Evolutionary conservation across 192 early-diverging fungal genomes (phyloP), one percentile per base, ranked within the genome.

Genomic region (Coemansia aciculifera): DNA sequence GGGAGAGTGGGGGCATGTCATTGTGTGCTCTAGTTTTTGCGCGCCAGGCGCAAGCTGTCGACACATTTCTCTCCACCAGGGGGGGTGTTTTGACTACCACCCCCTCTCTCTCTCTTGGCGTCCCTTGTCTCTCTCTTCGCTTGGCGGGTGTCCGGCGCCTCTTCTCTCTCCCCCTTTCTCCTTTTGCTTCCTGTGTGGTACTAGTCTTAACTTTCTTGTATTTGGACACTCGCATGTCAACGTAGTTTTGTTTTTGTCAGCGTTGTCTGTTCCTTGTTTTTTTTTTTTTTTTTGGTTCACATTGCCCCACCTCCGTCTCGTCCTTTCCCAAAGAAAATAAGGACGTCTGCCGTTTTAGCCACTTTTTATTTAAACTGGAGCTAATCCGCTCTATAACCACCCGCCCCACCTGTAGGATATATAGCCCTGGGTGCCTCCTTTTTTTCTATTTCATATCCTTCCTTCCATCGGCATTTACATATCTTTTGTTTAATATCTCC

Each of bases 211-310:
- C 54, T 57, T 57, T 57, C 29, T 32, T 31, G 27, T 32, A 32
- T 57, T 57, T 57, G 54, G 54, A 23, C 54, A 57, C 54, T 57
- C 54, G 54, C 54, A 57, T 57, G 54, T 34, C 54, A 57, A 19
- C 51, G 51, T 57, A 57, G 54, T 57, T 57, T 46, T 57, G 15
- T 57, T 57, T 56, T 57, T 57, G 54, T 57, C 54, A 57, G 11
- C 54, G 54, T 57, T 57, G 54, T 57, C 54, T 57, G 54, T 57
- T 57, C 54, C 54, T 57, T 57, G 54, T 57, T 57, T 57, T 56
- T 32, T 54, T 27, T 54, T 31, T 2, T 19, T 32, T 54, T 27
- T 54, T 31, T 2, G 3, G 54, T 29, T 57, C 54, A 13, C 54
- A 31, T 57, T 57, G 29, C 54, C 54, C 54, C 29, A 17, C 54